A percentile compares a stretch with the other conserved stretches of the same genome.
Evolutionary conservation across 148 eudicot genomes (phyloP).

Genomic region (Cornus florida): DNA sequence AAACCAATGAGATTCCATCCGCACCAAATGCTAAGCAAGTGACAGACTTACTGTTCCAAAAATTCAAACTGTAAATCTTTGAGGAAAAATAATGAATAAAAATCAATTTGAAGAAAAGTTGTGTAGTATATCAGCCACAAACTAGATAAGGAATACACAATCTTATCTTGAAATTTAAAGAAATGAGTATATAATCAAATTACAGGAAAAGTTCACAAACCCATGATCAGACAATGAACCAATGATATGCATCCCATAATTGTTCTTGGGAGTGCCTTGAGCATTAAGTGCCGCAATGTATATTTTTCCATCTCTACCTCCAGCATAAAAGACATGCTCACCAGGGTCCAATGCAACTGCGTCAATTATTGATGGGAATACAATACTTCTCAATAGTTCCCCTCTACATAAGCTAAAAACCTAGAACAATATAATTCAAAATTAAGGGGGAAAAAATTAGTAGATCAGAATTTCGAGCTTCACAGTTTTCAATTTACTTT

Average conservation of each 20-base stretch:
- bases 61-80: conserved; percentile 3
- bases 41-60: conserved; percentile 69
- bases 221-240: conserved; percentile 82
- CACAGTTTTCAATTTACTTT: too few species aligned
- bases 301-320: conserved; percentile 93
- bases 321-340: conserved; percentile 93
- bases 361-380: conserved; percentile 71
- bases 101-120: background rate
- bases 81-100: background rate
- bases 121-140: background rate
- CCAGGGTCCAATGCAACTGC: conserved; percentile 85
- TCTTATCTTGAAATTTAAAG: background rate
- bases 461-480: too few species aligned
- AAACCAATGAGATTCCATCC: conserved; percentile 70
- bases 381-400: conserved; percentile 60
- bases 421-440: conserved; percentile 22
- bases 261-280: conserved; percentile 41
- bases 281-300: conserved; percentile 76
- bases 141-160: background rate
- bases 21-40: conserved; percentile 67
- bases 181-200: too few species aligned
- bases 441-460: background rate
- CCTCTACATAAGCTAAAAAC: conserved; percentile 84
- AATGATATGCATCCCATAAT: conserved; percentile 65
- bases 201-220: conserved; percentile 26